Base-by-base conservation (phyloP, 768 basidiomycete genomes). In the Serpula lacrymans region DNA sequence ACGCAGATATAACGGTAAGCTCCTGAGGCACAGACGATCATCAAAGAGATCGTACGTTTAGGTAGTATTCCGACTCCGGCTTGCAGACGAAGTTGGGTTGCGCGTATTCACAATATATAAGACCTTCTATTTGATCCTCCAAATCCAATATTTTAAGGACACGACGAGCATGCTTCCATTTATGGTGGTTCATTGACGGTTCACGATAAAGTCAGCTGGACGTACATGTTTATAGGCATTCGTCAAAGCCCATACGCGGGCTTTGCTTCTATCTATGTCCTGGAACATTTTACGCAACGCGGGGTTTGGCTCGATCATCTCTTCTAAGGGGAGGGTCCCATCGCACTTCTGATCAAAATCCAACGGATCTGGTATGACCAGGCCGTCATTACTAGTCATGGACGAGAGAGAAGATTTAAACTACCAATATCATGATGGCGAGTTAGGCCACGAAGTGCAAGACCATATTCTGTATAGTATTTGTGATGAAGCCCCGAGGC, bases 281-380 rank as follows among this genome's bases (percentile, higher is more conserved):
- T 84, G 64, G 37, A 93, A 72, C 5, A 93, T 72, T 51, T 80
- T 74, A 16, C 80, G 78, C 8, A 85, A 57, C 6, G 48, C 53
- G 6, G 82, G 77, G 54, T 84, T 68, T 22, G 81, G 84, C 20
- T 72, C 68, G 47, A 93, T 80, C 68, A 86, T 82, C 3, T 82
- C 72, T 54, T 93, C 90, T 6, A 93, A 69, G 6, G 90, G 90
- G 10, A 93, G 70, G 16, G 87, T 76, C 3, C 84, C 85, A 52
- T 93, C 90, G 58, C 90, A 93, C 61, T 84, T 80, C 38, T 64
- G 67, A 63, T 93, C 84, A 59, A 91, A 93, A 54, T 91, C 88
- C 36, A 92, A 59, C 9, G 87, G 84, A 58, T 93, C 90, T 79
- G 43, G n/a, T 63, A 43, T n/a, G 28, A 34, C 12, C 5, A n/a